phyloP scores from a whole-genome alignment of 805 yeast species.

The Nakazawaea anatomiae region DNA sequence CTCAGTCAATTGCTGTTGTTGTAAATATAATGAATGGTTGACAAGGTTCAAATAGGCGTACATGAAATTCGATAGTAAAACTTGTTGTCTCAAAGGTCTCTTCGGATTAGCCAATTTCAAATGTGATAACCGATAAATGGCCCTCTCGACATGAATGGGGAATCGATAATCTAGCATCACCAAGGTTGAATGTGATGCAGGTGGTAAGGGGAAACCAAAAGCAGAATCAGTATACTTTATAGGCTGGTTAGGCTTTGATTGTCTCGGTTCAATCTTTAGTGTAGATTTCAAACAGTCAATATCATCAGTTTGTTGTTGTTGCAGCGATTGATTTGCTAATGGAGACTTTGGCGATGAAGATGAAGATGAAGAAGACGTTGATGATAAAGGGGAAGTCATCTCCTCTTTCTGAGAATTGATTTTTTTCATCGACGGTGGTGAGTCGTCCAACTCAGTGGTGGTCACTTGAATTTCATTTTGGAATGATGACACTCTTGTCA shows the following conservation, averaged over 20 bases:
- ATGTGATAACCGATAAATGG: constrained; percentile 89
- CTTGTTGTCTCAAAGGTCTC: constrained; percentile 88
- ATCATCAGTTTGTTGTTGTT: neutral
- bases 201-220: constrained; percentile 83
- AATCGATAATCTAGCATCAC: constrained; percentile 81
- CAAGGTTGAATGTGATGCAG: constrained; percentile 68
- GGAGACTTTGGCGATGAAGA: neutral
- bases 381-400: neutral
- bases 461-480: neutral
- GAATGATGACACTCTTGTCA: neutral
- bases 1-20: constrained; percentile 34
- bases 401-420: neutral
- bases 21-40: constrained; percentile 80
- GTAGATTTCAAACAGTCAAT: constrained; percentile 17
- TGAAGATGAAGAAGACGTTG: neutral
- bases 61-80: constrained; percentile 91
- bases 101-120: constrained; percentile 91
- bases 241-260: constrained; percentile 47
- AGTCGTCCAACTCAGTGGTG: neutral
- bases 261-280: constrained; percentile 23
- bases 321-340: neutral
- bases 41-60: constrained; percentile 92
- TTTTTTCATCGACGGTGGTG: neutral
- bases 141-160: constrained; percentile 94
- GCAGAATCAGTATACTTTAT: constrained; percentile 69